Evolutionary conservation across 176 grass and related monocot species (phyloP).

Genomic region (Zizania latifolia): DNA sequence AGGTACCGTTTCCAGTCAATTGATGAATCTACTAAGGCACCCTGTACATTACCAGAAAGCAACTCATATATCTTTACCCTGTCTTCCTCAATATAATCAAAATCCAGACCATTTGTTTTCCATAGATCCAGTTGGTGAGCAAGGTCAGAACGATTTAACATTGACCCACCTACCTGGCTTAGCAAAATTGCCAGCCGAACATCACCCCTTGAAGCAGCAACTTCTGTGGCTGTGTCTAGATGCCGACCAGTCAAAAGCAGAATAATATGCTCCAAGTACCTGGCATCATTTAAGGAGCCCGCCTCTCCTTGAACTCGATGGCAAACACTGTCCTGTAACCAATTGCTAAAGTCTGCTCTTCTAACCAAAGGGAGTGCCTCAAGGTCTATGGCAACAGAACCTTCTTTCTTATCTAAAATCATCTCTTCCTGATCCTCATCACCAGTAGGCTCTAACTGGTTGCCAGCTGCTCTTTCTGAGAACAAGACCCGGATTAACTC

Average conservation of each 20-base stretch:
- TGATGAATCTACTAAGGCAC: slow-evolving; percentile 54
- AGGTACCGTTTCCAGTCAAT: slow-evolving; percentile 93
- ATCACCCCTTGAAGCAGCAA: slow-evolving; percentile 79
- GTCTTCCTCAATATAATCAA: slow-evolving; percentile 69
- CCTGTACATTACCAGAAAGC: slow-evolving; percentile 71
- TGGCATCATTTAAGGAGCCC: slow-evolving; percentile 60
- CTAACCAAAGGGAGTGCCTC: slow-evolving; percentile 70
- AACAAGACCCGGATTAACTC: slow-evolving; percentile 86
- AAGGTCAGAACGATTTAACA: slow-evolving; percentile 71
- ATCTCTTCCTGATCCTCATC: slow-evolving; percentile 68
- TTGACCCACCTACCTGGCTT: slow-evolving; percentile 83
- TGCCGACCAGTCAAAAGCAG: slow-evolving; percentile 81
- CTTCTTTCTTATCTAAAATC: slow-evolving; percentile 79
- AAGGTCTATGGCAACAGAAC: slow-evolving; percentile 53
- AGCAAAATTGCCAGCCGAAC: slow-evolving; percentile 67
- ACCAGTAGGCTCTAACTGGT: slow-evolving; percentile 27
- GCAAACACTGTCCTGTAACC: slow-evolving; percentile 82
- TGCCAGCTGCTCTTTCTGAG: slow-evolving; percentile 49
- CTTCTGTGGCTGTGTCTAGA: slow-evolving; percentile 67
- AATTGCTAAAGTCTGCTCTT: slow-evolving; percentile 89
- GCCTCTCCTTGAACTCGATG: slow-evolving; percentile 80
- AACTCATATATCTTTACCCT: slow-evolving; percentile 85
- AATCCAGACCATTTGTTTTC: slow-evolving; percentile 87
- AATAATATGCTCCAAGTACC: slow-evolving; percentile 81
- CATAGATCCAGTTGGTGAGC: slow-evolving; percentile 72